phyloP scores from a whole-genome alignment of 179 eudicot genomes.

The Heliamphora ciliata region DNA sequence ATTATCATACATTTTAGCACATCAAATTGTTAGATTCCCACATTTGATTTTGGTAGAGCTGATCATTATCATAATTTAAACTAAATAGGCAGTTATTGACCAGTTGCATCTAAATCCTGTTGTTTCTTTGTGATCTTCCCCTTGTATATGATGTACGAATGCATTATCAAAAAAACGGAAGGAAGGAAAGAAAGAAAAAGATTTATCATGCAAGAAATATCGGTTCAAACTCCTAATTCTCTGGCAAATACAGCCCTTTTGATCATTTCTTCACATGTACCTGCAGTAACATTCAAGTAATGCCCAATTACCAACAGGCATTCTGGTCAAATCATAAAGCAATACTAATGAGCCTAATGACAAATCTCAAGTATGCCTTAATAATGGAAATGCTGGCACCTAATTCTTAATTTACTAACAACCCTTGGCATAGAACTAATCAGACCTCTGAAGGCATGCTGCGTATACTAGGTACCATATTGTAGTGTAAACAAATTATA shows the following conservation, averaged over 20 bases:
- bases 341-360: not conserved
- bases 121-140: not conserved
- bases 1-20: not conserved
- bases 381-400: not conserved
- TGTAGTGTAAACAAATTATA: not conserved
- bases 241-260: no score
- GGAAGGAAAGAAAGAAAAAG: not conserved
- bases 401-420: not conserved
- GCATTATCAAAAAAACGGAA: not conserved
- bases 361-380: not conserved
- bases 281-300: no score
- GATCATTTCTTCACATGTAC: no score
- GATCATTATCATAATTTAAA: not conserved
- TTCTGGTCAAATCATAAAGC: not conserved
- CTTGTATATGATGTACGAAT: not conserved
- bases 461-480: not conserved
- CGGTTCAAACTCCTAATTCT: no score
- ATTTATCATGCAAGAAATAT: not conserved
- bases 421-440: not conserved
- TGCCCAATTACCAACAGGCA: no score
- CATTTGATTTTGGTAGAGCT: not conserved
- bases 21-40: not conserved
- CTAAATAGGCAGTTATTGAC: not conserved
- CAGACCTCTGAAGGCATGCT: not conserved
- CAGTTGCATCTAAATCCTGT: not conserved